Evolutionary conservation across 2,329 filamentous ascomycete genomes (phyloP).

Genomic region (Nothomitra cinnamomea): DNA sequence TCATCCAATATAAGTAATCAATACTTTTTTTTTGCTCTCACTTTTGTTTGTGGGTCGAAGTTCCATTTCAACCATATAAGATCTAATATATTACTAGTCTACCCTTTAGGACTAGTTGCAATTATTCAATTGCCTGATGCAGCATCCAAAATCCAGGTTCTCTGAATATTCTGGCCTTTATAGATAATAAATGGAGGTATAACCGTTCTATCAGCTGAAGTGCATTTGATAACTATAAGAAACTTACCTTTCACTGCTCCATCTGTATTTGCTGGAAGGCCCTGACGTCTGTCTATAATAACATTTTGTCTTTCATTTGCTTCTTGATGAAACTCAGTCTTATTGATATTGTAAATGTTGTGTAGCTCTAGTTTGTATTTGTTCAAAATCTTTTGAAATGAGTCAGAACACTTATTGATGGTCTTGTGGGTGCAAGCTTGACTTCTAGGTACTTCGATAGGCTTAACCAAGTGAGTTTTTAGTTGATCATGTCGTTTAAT

Average conservation of each 20-base stretch:
- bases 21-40: conserved; percentile 2
- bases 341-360: too few species aligned
- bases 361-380: neutral
- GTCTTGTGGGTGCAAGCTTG: neutral
- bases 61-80: neutral
- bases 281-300: too few species aligned
- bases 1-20: conserved; percentile 9
- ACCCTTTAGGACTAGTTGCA: too few species aligned
- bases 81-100: neutral
- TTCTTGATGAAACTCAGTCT: too few species aligned
- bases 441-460: neutral
- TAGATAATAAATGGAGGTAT: neutral
- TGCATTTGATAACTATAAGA: too few species aligned
- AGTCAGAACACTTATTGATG: neutral
- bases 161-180: neutral
- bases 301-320: too few species aligned
- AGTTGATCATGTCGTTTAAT: too few species aligned
- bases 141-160: neutral
- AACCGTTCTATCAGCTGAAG: neutral
- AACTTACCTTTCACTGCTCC: too few species aligned
- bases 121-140: neutral
- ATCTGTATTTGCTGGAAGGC: too few species aligned
- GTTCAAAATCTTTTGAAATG: neutral
- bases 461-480: too few species aligned
- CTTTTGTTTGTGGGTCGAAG: neutral